These are phyloP conservation scores for Colletotrichum zoysiae DNA, from an alignment of 2,329 filamentous ascomycete species.

Conservation along the genomic window DNA sequence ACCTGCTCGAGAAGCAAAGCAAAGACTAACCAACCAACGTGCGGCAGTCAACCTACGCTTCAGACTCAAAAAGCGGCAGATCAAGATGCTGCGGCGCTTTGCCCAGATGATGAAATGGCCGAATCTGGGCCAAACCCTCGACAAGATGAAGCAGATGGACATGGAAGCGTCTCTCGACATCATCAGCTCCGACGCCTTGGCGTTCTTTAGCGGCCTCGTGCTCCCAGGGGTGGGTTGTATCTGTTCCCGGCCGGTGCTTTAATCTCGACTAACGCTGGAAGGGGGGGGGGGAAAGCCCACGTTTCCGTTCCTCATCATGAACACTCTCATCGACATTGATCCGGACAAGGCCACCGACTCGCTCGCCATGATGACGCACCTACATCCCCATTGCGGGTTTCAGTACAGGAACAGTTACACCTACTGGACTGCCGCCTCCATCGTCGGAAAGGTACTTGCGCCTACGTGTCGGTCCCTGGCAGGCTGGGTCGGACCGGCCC, in stretches of 20 bases:
- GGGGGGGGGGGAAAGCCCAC: constrained; percentile 63
- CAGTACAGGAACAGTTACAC: constrained; percentile 81
- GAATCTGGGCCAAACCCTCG: constrained; percentile 74
- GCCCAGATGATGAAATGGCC: constrained; percentile 83
- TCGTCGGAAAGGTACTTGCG: constrained; percentile 81
- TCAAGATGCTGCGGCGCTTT: constrained; percentile 76
- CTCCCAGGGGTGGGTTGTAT: constrained; percentile 71
- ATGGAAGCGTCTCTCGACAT: constrained; percentile 68
- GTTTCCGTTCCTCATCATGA: constrained; percentile 83
- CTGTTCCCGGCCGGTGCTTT: background rate
- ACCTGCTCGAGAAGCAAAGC: background rate
- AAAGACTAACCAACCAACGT: background rate
- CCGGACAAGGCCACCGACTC: constrained; percentile 74
- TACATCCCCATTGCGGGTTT: constrained; percentile 78
- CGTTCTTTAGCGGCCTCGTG: constrained; percentile 81
- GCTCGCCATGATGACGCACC: constrained; percentile 75
- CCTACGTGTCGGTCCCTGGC: constrained; percentile 78
- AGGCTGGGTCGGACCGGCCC: constrained; percentile 81
- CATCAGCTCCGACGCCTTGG: constrained; percentile 78
- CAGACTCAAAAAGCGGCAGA: constrained; percentile 74
- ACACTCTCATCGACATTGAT: constrained; percentile 81
- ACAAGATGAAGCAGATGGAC: constrained; percentile 71
- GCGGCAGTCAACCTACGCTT: constrained; percentile 71
- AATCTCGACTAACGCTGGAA: constrained; percentile 13
- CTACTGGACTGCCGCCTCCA: constrained; percentile 80